Evolutionary conservation across 1,284 basidiomycete species (phyloP).

Genomic region (Cryptococcus neoformans): DNA sequence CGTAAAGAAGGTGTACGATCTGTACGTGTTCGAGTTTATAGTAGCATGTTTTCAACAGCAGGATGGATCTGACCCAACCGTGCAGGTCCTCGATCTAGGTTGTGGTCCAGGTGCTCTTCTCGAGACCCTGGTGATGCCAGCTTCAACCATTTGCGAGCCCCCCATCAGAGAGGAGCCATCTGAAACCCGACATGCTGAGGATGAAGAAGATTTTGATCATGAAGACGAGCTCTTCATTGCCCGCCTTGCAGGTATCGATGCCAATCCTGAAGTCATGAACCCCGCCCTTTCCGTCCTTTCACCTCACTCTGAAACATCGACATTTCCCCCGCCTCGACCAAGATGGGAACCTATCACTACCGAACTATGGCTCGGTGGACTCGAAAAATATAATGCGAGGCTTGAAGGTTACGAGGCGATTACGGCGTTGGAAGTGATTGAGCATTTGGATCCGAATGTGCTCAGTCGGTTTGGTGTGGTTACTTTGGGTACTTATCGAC

Average conservation of each 20-base stretch:
- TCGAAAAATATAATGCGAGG: constrained; percentile 69
- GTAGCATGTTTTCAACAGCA: neutral
- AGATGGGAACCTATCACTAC: constrained; percentile 74
- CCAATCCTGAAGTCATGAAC: constrained; percentile 38
- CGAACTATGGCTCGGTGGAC: constrained; percentile 76
- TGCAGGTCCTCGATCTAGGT: constrained; percentile 45
- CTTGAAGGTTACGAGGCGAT: constrained; percentile 77
- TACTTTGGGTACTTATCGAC: constrained; percentile 78
- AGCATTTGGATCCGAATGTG: constrained; percentile 71
- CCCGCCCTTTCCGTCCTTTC: constrained; percentile 34
- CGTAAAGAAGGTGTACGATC: constrained; percentile 39
- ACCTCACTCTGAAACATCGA: neutral
- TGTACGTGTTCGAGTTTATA: constrained; percentile 17
- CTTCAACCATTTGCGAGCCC: constrained; percentile 38
- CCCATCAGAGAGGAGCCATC: constrained; percentile 25
- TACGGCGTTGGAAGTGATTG: constrained; percentile 86
- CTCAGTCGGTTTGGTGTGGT: constrained; percentile 75
- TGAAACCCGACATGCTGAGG: constrained; percentile 20
- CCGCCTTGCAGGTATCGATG: constrained; percentile 46
- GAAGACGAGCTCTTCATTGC: constrained; percentile 36
- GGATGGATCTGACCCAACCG: neutral
- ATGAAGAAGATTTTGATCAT: constrained; percentile 13
- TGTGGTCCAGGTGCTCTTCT: constrained; percentile 46
- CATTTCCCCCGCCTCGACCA: constrained; percentile 17
- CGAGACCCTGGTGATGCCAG: constrained; percentile 41